A percentile compares a stretch with the other conserved stretches of the same genome.
Conservation (phyloP, 2,329 filamentous ascomycete genomes). For the Endoconidiophora laricicola region DNA sequence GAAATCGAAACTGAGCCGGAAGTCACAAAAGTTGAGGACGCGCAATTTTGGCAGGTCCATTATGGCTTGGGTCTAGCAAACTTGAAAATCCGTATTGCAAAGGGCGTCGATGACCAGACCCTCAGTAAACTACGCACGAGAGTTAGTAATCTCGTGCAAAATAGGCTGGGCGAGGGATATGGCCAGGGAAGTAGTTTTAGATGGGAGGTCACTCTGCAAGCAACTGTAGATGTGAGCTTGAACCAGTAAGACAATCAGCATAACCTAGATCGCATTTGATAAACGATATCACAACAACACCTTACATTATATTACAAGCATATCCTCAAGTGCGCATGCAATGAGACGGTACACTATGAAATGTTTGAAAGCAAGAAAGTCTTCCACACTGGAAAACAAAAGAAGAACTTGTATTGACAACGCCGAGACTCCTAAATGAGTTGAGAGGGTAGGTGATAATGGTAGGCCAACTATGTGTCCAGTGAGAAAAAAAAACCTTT, state of each 20-base stretch:
- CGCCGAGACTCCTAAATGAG: neutral
- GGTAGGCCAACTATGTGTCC: neutral
- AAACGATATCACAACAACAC: neutral
- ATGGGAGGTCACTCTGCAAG: slow-evolving; percentile 89
- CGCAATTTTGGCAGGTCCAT: slow-evolving; percentile 96
- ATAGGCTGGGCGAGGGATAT: slow-evolving; percentile 74
- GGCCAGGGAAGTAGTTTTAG: slow-evolving; percentile 61
- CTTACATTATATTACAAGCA: neutral
- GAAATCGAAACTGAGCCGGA: slow-evolving; percentile 71
- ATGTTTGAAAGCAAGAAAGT: neutral
- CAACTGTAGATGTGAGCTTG: slow-evolving; percentile 27
- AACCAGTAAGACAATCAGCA: neutral
- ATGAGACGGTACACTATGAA: neutral
- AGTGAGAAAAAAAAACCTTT: neutral
- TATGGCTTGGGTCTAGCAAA: slow-evolving; percentile 95
- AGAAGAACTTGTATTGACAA: neutral
- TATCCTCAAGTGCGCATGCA: neutral
- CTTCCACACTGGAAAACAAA: neutral
- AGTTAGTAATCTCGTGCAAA: slow-evolving; percentile 63
- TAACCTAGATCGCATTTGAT: neutral
- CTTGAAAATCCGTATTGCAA: slow-evolving; percentile 56
- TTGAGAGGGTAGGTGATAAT: neutral
- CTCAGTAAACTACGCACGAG: slow-evolving; percentile 59
- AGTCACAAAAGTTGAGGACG: slow-evolving; percentile 67
- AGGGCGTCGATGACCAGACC: slow-evolving; percentile 50